Conservation (phyloP, 2,329 filamentous ascomycete genomes). For the Chaetomiaceae sp. region DNA sequence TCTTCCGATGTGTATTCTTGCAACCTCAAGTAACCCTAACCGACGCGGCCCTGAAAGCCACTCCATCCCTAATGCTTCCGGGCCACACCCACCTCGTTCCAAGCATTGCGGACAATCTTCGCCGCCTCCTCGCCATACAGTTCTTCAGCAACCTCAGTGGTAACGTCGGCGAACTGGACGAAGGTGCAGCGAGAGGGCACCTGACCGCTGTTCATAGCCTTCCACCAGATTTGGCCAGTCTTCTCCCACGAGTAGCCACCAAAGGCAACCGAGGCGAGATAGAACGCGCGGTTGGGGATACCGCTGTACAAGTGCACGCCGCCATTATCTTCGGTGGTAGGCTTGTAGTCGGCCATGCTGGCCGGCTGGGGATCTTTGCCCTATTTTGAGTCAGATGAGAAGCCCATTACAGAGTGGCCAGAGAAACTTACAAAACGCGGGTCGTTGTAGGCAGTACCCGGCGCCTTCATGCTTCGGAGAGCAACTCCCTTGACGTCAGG, state of each 20-base stretch:
- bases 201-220: slow-evolving; percentile 42
- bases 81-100: slow-evolving; percentile 45
- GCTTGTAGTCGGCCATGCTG: background rate
- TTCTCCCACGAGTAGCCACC: slow-evolving; percentile 53
- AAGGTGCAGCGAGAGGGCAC: slow-evolving; percentile 41
- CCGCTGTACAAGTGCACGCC: slow-evolving; percentile 55
- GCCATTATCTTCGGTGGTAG: slow-evolving; percentile 43
- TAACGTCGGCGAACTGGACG: slow-evolving; percentile 46
- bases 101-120: slow-evolving; percentile 43
- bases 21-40: no score
- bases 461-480: slow-evolving; percentile 51
- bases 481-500: slow-evolving; percentile 48
- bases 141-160: slow-evolving; percentile 42
- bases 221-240: slow-evolving; percentile 51
- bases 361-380: slow-evolving; percentile 5
- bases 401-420: background rate
- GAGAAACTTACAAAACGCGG: slow-evolving; percentile 41
- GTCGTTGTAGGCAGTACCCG: slow-evolving; percentile 50
- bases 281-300: slow-evolving; percentile 56
- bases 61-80: slow-evolving; percentile 22
- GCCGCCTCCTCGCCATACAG: slow-evolving; percentile 40
- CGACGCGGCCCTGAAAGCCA: no score
- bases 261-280: slow-evolving; percentile 43
- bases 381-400: no score
- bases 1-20: no score